Percentiles rank a stretch among this genome's conserved stretches.
phyloP scores from a whole-genome alignment of 139 green algal species.

The Coccomyxa sp. region DNA sequence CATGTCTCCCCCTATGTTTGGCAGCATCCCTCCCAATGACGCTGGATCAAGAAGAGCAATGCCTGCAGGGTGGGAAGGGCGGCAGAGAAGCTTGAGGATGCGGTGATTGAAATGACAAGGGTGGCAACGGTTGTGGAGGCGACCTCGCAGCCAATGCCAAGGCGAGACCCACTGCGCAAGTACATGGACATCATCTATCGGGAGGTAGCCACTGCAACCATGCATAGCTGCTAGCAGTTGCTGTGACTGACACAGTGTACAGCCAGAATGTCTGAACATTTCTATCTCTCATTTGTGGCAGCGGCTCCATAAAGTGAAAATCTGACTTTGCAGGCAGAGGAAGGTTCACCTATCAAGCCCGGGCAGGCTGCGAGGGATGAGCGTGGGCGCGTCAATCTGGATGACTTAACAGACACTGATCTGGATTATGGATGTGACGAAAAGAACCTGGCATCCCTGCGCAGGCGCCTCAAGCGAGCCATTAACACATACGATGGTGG shows the following conservation, averaged over 20 bases:
- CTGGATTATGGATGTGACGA: conserved; percentile 65
- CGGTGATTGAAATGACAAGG: conserved; percentile 29
- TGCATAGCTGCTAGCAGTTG: background rate
- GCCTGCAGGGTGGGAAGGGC: conserved; percentile 25
- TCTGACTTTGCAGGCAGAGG: background rate
- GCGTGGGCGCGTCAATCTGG: conserved; percentile 19
- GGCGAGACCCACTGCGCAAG: conserved; percentile 60
- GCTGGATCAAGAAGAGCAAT: no score
- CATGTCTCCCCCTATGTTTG: no score
- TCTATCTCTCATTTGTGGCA: no score
- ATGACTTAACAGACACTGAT: conserved; percentile 41
- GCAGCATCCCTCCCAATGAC: no score
- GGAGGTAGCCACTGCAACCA: conserved; percentile 18
- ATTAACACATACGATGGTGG: conserved; percentile 46
- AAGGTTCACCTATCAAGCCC: background rate
- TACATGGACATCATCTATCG: conserved; percentile 74
- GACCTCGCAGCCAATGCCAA: conserved; percentile 60
- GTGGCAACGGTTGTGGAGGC: conserved; percentile 43
- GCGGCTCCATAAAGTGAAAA: background rate
- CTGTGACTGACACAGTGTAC: no score
- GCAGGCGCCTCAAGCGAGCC: conserved; percentile 30
- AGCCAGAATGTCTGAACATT: no score
- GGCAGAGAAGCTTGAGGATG: conserved; percentile 48
- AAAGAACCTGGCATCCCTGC: conserved; percentile 44
- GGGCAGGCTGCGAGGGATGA: conserved; percentile 9